Evolutionary conservation across 441 rosid species (phyloP).

Genomic region (Isatis lusitanica): DNA sequence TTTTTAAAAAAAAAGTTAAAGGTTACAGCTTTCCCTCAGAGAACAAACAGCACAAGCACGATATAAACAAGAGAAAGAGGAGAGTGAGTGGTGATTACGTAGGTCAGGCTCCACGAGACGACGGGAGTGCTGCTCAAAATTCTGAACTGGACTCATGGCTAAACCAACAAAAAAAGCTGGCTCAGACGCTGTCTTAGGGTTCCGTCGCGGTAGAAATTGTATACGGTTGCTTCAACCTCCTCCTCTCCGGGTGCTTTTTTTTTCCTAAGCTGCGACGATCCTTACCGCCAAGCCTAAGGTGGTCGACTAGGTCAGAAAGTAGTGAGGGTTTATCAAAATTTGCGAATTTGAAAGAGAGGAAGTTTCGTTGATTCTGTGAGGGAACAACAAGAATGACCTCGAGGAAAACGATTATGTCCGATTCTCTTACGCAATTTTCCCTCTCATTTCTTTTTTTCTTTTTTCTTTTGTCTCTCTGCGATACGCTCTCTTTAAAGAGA

Average conservation of each 20-base stretch:
- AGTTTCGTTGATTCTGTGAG: background rate
- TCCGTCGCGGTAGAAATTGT: background rate
- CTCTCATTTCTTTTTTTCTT: background rate
- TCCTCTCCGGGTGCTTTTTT: background rate
- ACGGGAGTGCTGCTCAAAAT: slow-evolving; percentile 87
- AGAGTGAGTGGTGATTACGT: slow-evolving; percentile 40
- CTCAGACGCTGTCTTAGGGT: slow-evolving; percentile 23
- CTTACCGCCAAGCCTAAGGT: background rate
- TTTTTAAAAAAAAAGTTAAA: too few species aligned
- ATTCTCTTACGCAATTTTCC: slow-evolving; percentile 17
- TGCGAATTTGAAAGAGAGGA: background rate
- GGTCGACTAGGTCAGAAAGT: background rate
- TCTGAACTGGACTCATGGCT: slow-evolving; percentile 83
- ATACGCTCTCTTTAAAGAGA: background rate
- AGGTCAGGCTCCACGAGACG: slow-evolving; percentile 70
- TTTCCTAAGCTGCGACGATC: background rate
- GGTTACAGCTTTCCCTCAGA: background rate
- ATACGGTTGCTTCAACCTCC: background rate
- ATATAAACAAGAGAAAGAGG: background rate
- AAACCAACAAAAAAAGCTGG: background rate
- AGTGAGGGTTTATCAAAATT: slow-evolving; percentile 15
- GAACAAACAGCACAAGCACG: background rate
- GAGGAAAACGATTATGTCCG: background rate
- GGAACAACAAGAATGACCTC: background rate
- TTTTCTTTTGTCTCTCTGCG: background rate